Conservation (phyloP, 768 basidiomycete species). For the Mycena metata region DNA sequence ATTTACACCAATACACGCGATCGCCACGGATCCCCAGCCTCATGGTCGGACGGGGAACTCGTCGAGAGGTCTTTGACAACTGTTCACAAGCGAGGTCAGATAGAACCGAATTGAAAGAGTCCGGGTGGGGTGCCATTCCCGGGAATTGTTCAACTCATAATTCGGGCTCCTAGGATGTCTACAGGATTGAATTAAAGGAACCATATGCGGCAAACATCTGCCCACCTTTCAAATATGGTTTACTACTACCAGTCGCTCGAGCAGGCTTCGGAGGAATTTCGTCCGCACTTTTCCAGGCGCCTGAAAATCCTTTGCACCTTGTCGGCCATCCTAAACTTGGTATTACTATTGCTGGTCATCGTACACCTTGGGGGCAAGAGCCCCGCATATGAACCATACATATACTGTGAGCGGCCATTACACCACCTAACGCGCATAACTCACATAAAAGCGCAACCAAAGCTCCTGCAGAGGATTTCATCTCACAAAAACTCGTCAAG, state of each 20-base stretch:
- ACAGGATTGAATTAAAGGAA: neutral
- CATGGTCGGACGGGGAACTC: no score
- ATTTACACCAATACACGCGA: neutral
- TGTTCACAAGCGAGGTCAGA: no score
- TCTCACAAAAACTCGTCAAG: slow-evolving; percentile 40
- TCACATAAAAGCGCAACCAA: neutral
- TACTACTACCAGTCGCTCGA: no score
- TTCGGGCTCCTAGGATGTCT: neutral
- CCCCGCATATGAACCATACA: slow-evolving; percentile 6
- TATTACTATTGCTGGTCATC: slow-evolving; percentile 4
- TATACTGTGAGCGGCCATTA: slow-evolving; percentile 1
- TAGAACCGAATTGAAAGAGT: neutral
- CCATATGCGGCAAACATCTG: neutral
- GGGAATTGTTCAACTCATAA: no score
- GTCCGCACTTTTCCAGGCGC: neutral
- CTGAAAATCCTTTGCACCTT: slow-evolving; percentile 3
- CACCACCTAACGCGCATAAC: neutral
- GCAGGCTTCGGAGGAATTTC: neutral
- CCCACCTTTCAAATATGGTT: slow-evolving; percentile 3
- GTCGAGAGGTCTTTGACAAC: no score
- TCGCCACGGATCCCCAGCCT: no score
- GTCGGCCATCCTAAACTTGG: neutral
- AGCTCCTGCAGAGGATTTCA: slow-evolving; percentile 43
- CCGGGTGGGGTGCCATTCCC: neutral
- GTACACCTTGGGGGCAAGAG: no score